Percentiles rank a stretch among this genome's conserved stretches.
Conservation (phyloP, 495 filamentous ascomycete species). For the Talaromyces ruber region DNA sequence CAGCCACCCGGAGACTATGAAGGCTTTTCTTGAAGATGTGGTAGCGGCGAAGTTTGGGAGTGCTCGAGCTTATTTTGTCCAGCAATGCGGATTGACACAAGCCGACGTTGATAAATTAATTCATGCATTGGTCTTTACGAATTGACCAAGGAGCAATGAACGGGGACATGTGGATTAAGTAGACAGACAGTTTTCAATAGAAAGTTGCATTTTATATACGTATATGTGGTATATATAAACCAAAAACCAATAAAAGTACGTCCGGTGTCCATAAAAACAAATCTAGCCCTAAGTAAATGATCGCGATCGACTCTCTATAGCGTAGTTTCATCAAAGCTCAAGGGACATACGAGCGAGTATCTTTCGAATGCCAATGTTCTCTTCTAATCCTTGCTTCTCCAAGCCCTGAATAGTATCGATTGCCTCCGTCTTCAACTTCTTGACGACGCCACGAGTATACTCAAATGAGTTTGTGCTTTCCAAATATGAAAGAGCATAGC, state of each 20-base stretch:
- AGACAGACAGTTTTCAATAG: not conserved
- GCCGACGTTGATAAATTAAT: not conserved
- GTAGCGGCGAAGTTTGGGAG: not conserved
- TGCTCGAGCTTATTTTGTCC: not conserved
- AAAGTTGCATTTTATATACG: not conserved
- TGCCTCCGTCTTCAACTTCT: slow-evolving; percentile 57
- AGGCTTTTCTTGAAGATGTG: not conserved
- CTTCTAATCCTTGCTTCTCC: slow-evolving; percentile 22
- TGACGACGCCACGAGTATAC: slow-evolving; percentile 67
- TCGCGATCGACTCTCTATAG: not conserved
- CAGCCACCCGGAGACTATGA: not conserved
- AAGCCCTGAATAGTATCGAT: slow-evolving; percentile 56
- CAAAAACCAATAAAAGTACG: not conserved
- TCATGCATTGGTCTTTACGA: not conserved
- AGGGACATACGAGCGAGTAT: not conserved
- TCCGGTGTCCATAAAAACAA: not conserved
- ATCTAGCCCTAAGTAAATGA: not conserved
- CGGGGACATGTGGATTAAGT: not conserved
- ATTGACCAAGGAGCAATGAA: not conserved
- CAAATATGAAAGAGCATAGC: slow-evolving; percentile 74
- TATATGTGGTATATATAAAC: not conserved
- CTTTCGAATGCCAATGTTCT: slow-evolving; percentile 1
- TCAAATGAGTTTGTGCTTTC: slow-evolving; percentile 80
- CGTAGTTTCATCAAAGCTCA: not conserved
- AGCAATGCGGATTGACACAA: not conserved